These are phyloP conservation scores for Hippophae tibetana DNA, from an alignment of 306 rosid genomes.

Conservation along the genomic window DNA sequence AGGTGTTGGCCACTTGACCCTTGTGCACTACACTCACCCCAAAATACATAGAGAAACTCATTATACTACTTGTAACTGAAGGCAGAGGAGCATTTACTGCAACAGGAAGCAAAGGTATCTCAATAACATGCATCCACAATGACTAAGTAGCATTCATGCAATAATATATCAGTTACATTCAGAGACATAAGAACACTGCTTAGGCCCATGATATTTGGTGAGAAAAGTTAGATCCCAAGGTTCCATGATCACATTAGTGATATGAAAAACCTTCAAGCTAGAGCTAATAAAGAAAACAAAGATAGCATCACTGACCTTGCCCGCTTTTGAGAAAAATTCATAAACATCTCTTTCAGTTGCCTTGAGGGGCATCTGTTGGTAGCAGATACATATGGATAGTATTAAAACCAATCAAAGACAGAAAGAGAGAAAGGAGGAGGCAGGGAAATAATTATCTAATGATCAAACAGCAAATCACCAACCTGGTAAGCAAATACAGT, in stretches of 20 bases:
- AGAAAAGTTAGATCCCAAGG: background rate
- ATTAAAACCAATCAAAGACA: background rate
- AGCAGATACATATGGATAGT: slow-evolving; percentile 17
- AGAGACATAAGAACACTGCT: background rate
- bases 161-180: slow-evolving; percentile 9
- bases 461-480: slow-evolving; percentile 6
- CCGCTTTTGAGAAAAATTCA: slow-evolving; percentile 90
- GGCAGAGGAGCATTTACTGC: slow-evolving; percentile 39
- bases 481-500: slow-evolving; percentile 99
- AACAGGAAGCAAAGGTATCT: slow-evolving; percentile 42
- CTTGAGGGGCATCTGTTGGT: slow-evolving; percentile 85
- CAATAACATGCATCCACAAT: slow-evolving; percentile 27
- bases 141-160: slow-evolving; percentile 18
- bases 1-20: slow-evolving; percentile 20
- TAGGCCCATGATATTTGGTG: background rate
- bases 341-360: slow-evolving; percentile 91
- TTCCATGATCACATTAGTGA: background rate
- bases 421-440: slow-evolving; percentile 15
- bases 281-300: background rate
- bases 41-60: slow-evolving; percentile 31
- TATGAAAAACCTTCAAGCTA: background rate
- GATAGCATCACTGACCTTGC: slow-evolving; percentile 59
- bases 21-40: slow-evolving; percentile 35
- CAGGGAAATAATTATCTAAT: background rate
- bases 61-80: slow-evolving; percentile 39